Percentiles rank a stretch among this genome's conserved stretches.
These are phyloP conservation scores for Aspergillus intermedius DNA, from an alignment of 2,329 filamentous ascomycete genomes.

Conservation along the genomic window DNA sequence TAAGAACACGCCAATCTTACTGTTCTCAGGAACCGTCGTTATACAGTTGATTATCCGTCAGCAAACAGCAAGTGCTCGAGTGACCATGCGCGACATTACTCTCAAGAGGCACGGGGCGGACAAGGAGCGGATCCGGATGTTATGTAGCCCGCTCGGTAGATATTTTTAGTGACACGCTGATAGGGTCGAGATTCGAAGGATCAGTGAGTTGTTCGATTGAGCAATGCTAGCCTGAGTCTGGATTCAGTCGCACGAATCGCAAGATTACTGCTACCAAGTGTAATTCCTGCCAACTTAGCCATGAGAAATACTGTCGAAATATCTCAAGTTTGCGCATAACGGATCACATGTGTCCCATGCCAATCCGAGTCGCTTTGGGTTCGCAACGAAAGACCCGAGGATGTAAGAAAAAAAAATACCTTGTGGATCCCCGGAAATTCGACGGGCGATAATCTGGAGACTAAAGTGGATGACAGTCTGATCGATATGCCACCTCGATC, in stretches of 20 bases:
- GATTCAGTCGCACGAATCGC: background rate
- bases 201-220: background rate
- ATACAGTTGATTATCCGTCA: background rate
- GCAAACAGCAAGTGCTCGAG: background rate
- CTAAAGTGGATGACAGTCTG: background rate
- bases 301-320: no score
- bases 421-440: constrained; percentile 2
- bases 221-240: background rate
- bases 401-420: background rate
- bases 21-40: background rate
- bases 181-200: background rate
- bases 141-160: background rate
- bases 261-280: no score
- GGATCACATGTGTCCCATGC: constrained; percentile 9
- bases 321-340: background rate
- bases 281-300: background rate
- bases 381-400: background rate
- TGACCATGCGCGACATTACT: no score
- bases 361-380: background rate
- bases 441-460: background rate
- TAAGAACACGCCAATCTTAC: background rate
- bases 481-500: background rate
- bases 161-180: background rate
- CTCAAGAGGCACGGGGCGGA: no score
- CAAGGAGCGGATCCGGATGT: background rate